Evolutionary conservation across 2,329 filamentous ascomycete species (phyloP).

Genomic region (Thelonectria rubi): DNA sequence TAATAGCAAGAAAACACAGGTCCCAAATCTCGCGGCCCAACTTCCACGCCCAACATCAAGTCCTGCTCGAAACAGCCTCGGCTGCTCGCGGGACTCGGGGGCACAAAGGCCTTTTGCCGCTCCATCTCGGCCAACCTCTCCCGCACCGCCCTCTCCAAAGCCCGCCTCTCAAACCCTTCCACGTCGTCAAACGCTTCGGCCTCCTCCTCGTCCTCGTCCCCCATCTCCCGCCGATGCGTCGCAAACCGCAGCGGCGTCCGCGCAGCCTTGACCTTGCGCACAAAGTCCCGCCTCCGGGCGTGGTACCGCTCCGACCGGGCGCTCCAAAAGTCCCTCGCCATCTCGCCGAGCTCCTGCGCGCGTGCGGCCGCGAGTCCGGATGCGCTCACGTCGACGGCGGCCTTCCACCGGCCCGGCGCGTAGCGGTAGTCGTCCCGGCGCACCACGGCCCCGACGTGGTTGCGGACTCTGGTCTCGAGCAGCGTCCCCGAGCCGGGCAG

Average conservation of each 20-base stretch:
- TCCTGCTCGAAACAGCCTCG: conserved; percentile 2
- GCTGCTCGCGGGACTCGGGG: conserved; percentile 8
- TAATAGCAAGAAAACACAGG: conserved; percentile 12
- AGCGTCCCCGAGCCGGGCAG: conserved; percentile 5
- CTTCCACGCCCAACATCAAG: background rate
- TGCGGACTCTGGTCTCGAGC: conserved; percentile 4
- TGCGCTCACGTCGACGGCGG: conserved; percentile 4
- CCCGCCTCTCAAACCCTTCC: conserved; percentile 1
- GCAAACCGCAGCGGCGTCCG: conserved; percentile 14
- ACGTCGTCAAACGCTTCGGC: conserved; percentile 7
- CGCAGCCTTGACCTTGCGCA: conserved; percentile 13
- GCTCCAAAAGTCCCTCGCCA: conserved; percentile 14
- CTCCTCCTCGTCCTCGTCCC: conserved; percentile 8
- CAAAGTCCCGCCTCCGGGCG: conserved; percentile 8
- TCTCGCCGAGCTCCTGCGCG: conserved; percentile 3
- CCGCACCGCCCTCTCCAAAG: conserved; percentile 2
- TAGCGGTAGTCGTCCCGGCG: background rate
- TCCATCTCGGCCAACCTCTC: conserved; percentile 2
- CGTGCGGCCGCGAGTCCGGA: conserved; percentile 1
- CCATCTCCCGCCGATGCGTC: conserved; percentile 2
- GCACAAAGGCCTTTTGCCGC: background rate
- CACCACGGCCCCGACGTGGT: conserved; percentile 10
- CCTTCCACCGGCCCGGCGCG: conserved; percentile 8
- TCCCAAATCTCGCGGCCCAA: conserved; percentile 1
- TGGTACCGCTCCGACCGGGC: conserved; percentile 9